Evolutionary conservation across 202 grass and related monocot species (phyloP).

Genomic region (Cymbopogon flexuosus): DNA sequence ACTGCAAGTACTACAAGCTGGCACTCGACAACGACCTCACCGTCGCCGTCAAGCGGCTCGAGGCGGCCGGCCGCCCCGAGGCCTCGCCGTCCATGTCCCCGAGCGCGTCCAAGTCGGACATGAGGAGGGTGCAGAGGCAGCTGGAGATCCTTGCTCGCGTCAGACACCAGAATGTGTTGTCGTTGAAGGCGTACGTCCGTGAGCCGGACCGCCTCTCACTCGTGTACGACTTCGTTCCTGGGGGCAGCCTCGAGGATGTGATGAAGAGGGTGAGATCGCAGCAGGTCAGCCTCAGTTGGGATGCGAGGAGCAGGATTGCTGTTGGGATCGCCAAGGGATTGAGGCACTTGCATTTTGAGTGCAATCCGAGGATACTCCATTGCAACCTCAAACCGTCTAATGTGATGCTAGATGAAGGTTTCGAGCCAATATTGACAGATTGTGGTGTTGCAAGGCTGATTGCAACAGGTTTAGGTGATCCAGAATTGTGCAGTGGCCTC

Average conservation of each 20-base stretch:
- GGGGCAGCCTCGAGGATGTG: slow-evolving; percentile 81
- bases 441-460: slow-evolving; percentile 55
- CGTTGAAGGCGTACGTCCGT: slow-evolving; percentile 68
- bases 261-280: slow-evolving; percentile 75
- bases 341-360: slow-evolving; percentile 84
- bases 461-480: slow-evolving; percentile 33
- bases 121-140: slow-evolving; percentile 73
- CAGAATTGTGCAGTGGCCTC: slow-evolving; percentile 35
- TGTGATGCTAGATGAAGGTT: slow-evolving; percentile 79
- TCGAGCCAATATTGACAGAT: slow-evolving; percentile 61
- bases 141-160: slow-evolving; percentile 66
- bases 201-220: slow-evolving; percentile 61
- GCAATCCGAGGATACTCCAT: slow-evolving; percentile 57
- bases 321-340: slow-evolving; percentile 69
- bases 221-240: slow-evolving; percentile 56
- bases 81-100: slow-evolving; percentile 37
- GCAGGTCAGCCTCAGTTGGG: slow-evolving; percentile 66
- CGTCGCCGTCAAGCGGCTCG: slow-evolving; percentile 64
- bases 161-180: slow-evolving; percentile 69
- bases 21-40: slow-evolving; percentile 61
- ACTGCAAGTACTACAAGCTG: slow-evolving; percentile 69
- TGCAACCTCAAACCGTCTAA: slow-evolving; percentile 66
- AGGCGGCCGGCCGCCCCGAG: slow-evolving; percentile 7
- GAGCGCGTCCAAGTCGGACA: slow-evolving; percentile 60
- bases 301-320: slow-evolving; percentile 66